Conservation (phyloP, 495 filamentous ascomycete genomes). For the Pyrenula aspistea region DNA sequence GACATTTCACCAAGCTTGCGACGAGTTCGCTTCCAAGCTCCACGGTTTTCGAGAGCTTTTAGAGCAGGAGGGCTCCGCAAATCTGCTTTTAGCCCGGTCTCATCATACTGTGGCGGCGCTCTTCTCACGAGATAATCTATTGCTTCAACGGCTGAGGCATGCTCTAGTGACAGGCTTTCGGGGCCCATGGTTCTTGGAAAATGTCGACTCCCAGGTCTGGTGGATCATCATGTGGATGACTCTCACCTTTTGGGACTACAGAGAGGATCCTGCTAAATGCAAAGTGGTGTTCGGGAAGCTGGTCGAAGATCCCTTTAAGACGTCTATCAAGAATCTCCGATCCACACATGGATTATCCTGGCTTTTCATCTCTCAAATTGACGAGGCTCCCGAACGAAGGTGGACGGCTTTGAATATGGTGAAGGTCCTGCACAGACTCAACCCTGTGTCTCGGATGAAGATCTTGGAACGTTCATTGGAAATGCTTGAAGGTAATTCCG, state of each 20-base stretch:
- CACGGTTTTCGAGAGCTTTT: background rate
- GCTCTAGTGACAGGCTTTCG: background rate
- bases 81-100: background rate
- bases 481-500: background rate
- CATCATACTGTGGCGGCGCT: background rate
- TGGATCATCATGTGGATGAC: background rate
- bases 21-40: background rate
- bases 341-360: background rate
- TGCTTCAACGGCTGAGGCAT: background rate
- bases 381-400: background rate
- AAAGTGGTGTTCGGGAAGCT: background rate
- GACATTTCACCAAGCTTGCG: background rate
- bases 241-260: background rate
- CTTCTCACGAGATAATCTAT: background rate
- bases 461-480: background rate
- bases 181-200: background rate
- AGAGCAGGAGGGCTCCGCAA: background rate
- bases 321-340: background rate
- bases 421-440: background rate
- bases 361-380: background rate
- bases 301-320: background rate
- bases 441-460: background rate
- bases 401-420: background rate
- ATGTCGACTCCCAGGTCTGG: background rate
- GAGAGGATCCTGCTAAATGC: background rate